These are phyloP conservation scores for Phylloporus scabripes DNA, from an alignment of 768 basidiomycete species.

Conservation along the genomic window DNA sequence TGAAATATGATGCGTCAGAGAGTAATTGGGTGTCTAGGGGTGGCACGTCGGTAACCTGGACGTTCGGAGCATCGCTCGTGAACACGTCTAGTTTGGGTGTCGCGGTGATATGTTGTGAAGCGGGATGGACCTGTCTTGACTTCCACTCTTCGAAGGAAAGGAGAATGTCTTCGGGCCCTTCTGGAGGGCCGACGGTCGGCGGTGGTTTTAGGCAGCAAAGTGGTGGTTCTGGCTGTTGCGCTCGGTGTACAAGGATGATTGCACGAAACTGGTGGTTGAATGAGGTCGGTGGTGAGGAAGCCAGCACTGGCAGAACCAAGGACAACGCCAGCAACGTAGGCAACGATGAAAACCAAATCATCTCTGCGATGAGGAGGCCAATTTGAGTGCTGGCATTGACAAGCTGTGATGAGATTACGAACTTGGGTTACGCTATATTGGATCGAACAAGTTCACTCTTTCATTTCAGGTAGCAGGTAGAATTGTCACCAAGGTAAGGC, in stretches of 20 bases:
- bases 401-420: not conserved
- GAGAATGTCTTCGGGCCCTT: slow-evolving; percentile 53
- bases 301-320: slow-evolving; percentile 33
- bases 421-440: no score
- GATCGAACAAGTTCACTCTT: no score
- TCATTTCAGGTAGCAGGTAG: not conserved
- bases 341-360: slow-evolving; percentile 6
- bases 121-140: slow-evolving; percentile 50
- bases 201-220: slow-evolving; percentile 64
- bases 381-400: slow-evolving; percentile 7
- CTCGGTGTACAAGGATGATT: slow-evolving; percentile 45
- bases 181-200: slow-evolving; percentile 32
- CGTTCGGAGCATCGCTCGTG: not conserved
- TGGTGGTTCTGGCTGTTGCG: slow-evolving; percentile 44
- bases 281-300: slow-evolving; percentile 32
- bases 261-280: slow-evolving; percentile 58
- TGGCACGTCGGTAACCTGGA: slow-evolving; percentile 2
- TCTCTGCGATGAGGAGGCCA: slow-evolving; percentile 3
- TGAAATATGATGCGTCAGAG: slow-evolving; percentile 10
- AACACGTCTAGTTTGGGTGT: slow-evolving; percentile 4
- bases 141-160: slow-evolving; percentile 91
- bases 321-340: slow-evolving; percentile 26
- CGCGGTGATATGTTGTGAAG: slow-evolving; percentile 26
- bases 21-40: slow-evolving; percentile 10
- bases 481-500: slow-evolving; percentile 2